Conservation (phyloP, 2,329 filamentous ascomycete species). For the Lasiodiplodia theobromae region DNA sequence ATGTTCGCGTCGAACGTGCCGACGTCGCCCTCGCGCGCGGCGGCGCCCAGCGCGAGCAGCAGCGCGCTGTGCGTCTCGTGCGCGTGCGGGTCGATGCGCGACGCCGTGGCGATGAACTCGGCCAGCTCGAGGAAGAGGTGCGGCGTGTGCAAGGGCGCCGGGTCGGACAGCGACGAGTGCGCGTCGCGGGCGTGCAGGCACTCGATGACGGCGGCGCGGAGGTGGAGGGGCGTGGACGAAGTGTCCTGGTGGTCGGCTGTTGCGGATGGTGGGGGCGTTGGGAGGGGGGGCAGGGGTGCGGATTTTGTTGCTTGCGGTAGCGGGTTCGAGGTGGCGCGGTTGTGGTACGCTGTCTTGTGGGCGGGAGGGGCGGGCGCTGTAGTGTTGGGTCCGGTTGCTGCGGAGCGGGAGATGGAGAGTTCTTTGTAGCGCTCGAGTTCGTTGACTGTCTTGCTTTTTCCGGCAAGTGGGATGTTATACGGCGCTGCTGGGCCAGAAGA, state of each 20-base stretch:
- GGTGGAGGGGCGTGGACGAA: neutral
- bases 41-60: neutral
- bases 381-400: no score
- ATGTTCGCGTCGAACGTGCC: neutral
- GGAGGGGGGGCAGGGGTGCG: neutral
- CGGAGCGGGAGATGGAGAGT: neutral
- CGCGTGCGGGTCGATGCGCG: neutral
- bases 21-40: neutral
- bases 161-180: neutral
- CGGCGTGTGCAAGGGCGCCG: neutral
- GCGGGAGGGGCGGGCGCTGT: neutral
- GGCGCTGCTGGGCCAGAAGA: neutral
- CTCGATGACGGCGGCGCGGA: conserved; percentile 10
- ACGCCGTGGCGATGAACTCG: neutral
- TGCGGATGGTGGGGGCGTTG: neutral
- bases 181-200: neutral
- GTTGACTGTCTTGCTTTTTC: neutral
- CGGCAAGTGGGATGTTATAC: no score
- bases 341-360: neutral
- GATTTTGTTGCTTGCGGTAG: neutral
- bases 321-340: neutral
- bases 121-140: conserved; percentile 19
- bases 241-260: neutral
- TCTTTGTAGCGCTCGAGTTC: conserved; percentile 2
- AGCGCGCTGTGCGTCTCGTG: neutral